These are phyloP conservation scores for Tricladium varicosporioides DNA, from an alignment of 2,329 filamentous ascomycete species.

Conservation along the genomic window DNA sequence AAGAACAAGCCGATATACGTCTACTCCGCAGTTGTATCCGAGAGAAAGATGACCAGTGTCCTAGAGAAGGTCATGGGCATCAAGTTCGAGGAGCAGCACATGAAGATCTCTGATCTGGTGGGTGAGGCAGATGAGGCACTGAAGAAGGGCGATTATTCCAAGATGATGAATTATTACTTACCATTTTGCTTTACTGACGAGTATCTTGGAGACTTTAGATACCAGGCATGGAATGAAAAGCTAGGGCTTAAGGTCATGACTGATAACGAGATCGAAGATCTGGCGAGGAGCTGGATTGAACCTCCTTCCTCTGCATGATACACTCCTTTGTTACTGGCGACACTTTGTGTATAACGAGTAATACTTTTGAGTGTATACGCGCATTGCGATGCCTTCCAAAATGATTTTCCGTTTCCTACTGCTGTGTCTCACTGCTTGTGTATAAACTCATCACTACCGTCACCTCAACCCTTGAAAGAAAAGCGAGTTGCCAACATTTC, in stretches of 20 bases:
- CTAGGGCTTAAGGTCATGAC: conserved; percentile 67
- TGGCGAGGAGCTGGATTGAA: conserved; percentile 1
- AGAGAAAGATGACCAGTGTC: conserved; percentile 13
- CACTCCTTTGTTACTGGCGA: background rate
- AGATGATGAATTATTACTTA: conserved; percentile 26
- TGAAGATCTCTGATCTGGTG: conserved; percentile 9
- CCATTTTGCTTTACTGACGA: conserved; percentile 28
- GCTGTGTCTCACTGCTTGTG: too few relatives aligned
- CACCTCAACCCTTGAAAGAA: too few relatives aligned
- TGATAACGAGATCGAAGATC: conserved; percentile 10
- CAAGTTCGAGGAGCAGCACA: conserved; percentile 5
- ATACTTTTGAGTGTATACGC: too few relatives aligned
- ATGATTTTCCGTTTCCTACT: too few relatives aligned
- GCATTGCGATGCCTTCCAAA: too few relatives aligned
- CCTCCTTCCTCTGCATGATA: background rate
- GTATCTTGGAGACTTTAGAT: conserved; percentile 34
- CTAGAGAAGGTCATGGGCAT: conserved; percentile 13
- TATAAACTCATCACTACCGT: too few relatives aligned
- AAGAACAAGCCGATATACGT: conserved; percentile 17
- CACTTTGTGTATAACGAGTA: background rate
- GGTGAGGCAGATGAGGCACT: conserved; percentile 9
- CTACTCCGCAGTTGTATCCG: conserved; percentile 11
- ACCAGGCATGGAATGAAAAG: conserved; percentile 51
- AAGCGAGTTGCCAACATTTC: too few relatives aligned
- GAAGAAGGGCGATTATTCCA: conserved; percentile 10